Base-by-base conservation (phyloP, 805 yeast species). In the Schwanniomyces sp. region DNA sequence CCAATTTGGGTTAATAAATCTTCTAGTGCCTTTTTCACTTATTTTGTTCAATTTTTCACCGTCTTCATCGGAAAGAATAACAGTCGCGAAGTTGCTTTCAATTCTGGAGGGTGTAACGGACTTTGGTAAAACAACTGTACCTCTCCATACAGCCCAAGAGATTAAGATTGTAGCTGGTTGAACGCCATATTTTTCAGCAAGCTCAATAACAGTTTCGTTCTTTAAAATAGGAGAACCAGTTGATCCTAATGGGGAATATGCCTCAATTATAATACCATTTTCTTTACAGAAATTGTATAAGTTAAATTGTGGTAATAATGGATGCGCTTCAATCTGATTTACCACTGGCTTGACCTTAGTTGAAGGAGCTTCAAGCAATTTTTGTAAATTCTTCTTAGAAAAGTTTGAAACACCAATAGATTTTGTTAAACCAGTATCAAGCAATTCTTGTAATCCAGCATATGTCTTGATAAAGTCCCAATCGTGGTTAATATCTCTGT, bases 321-420 rank as follows among this genome's bases (percentile, higher is more conserved):
- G 69, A 65, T 88, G 95, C 34, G 82, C 67, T 70, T 89, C 96
- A 50, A 87, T 75, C 72, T 89, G 96, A 67, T 85, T 82, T 36
- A 75, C 81, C 9, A 80, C 90, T 6, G 96, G 96, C 28, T 74
- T 76, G 42, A 79, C 63, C 34, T 69, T 78, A 45, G 76, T 78
- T 38, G 64, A 74, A n/a, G 49, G 72, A 44, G 68, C 70, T 9
- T 66, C 66, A 44, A 86, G 70, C 49, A 88, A 67, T 43, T 66
- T 74, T 49, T 76, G 53, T 41, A 63, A 50, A 45, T 57, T 61
- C 47, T 70, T 75, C 25, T 78, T 66, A 16, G 87, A 76, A 62
- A 84, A 81, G 69, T 88, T 88, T 32, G 91, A 85, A 37, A 88
- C 87, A 55, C 96, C 96, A 62, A 88, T 78, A 21, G 91, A 80